Conservation (phyloP, 1,139 yeast genomes). For the Saccharomyces hybrid region DNA sequence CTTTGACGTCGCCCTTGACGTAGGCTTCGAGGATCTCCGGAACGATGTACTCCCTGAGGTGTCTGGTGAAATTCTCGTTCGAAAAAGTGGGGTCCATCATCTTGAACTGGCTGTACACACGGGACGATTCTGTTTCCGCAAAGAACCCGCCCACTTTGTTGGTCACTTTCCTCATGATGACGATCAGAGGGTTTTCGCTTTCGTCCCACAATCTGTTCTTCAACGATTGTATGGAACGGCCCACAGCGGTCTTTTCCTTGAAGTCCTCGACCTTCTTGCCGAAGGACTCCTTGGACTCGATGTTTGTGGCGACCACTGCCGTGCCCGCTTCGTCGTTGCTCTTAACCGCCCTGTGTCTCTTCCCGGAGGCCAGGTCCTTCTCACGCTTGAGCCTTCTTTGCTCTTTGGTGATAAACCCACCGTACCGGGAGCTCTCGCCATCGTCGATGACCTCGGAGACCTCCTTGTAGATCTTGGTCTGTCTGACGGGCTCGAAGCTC, state of each 20-base stretch:
- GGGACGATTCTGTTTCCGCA: conserved; percentile 94
- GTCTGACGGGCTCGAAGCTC: conserved; percentile 87
- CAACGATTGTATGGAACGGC: conserved; percentile 54
- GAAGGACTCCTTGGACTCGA: conserved; percentile 61
- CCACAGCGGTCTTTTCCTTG: conserved; percentile 61
- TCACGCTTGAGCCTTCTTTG: conserved; percentile 71
- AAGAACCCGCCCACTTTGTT: conserved; percentile 82
- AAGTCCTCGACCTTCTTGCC: conserved; percentile 64
- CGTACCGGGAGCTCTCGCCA: conserved; percentile 81
- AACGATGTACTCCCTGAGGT: conserved; percentile 83
- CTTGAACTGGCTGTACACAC: conserved; percentile 78
- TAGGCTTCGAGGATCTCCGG: conserved; percentile 96
- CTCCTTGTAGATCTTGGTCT: conserved; percentile 84
- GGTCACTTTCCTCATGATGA: conserved; percentile 69
- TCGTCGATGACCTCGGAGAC: conserved; percentile 87
- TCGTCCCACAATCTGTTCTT: conserved; percentile 80
- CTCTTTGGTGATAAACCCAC: conserved; percentile 87
- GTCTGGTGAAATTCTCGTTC: conserved; percentile 70
- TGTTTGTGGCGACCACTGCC: conserved; percentile 74
- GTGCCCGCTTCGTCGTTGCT: conserved; percentile 85
- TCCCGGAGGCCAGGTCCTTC: conserved; percentile 55
- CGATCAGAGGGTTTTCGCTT: conserved; percentile 85
- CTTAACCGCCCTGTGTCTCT: conserved; percentile 56
- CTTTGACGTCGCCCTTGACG: conserved; percentile 80
- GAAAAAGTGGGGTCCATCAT: conserved; percentile 86